These are phyloP conservation scores for Sarcodon sp. DNA, from an alignment of 768 basidiomycete species.

Conservation along the genomic window DNA sequence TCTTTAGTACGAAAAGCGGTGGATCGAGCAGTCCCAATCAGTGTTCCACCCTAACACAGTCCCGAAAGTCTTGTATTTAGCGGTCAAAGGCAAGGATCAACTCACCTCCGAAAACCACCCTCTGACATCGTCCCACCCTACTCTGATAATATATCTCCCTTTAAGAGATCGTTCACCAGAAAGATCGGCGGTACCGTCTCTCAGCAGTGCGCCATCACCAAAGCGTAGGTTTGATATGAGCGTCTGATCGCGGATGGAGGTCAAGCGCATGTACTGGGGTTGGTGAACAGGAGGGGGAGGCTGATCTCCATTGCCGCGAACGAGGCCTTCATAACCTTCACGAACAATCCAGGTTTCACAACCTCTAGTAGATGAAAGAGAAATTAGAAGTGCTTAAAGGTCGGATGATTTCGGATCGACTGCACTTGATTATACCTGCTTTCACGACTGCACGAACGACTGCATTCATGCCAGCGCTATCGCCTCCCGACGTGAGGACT, in stretches of 20 bases:
- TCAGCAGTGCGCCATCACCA: constrained; percentile 66
- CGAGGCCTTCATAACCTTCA: constrained; percentile 97
- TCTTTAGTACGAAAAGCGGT: constrained; percentile 74
- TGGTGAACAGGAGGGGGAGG: constrained; percentile 10
- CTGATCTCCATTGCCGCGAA: constrained; percentile 65
- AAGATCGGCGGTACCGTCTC: constrained; percentile 74
- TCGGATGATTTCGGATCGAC: constrained; percentile 1
- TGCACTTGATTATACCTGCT: constrained; percentile 80
- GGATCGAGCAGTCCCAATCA: constrained; percentile 90
- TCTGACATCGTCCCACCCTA: constrained; percentile 96
- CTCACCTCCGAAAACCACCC: constrained; percentile 86
- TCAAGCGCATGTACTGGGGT: constrained; percentile 12
- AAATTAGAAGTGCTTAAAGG: neutral
- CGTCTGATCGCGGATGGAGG: constrained; percentile 15
- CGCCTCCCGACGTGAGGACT: constrained; percentile 90
- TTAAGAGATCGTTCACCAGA: constrained; percentile 60
- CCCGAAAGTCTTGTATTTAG: neutral
- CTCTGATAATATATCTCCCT: constrained; percentile 86
- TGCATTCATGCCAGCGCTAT: constrained; percentile 97
- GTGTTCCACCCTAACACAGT: constrained; percentile 66
- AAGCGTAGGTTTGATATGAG: constrained; percentile 70
- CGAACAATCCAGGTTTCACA: constrained; percentile 95
- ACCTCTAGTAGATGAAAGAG: constrained; percentile 39
- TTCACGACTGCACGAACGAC: constrained; percentile 91
- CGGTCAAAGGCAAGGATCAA: neutral